These are phyloP conservation scores for Oryza meridionalis DNA, from an alignment of 176 grass and related monocot genomes.

Conservation along the genomic window DNA sequence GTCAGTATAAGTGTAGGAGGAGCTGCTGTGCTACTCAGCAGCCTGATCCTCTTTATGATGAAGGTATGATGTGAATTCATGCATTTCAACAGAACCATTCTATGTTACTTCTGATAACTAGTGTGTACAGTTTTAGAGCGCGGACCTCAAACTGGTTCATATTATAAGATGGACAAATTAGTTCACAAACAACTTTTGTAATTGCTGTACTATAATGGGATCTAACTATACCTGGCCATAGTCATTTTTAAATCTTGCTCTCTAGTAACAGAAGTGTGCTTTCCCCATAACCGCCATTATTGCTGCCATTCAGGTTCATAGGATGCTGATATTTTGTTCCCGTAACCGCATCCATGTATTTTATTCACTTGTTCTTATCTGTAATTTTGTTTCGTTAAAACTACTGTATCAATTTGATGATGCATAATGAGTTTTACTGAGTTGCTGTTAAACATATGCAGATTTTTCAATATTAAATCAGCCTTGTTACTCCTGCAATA, in stretches of 20 bases:
- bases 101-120: neutral
- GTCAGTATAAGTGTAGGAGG: neutral
- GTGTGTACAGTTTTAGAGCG: neutral
- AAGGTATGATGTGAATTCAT: neutral
- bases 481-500: neutral
- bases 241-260: neutral
- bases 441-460: slow-evolving; percentile 29
- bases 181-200: neutral
- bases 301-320: slow-evolving; percentile 13
- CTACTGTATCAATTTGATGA: neutral
- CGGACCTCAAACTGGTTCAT: neutral
- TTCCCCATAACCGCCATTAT: neutral
- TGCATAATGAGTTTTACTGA: neutral
- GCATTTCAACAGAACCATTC: neutral
- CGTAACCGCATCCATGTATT: neutral
- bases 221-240: neutral
- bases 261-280: neutral
- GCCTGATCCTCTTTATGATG: neutral
- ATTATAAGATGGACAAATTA: neutral
- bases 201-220: neutral
- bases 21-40: neutral
- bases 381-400: neutral
- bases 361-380: neutral
- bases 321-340: neutral
- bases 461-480: slow-evolving; percentile 19